Evolutionary conservation across 192 early-diverging fungal genomes (phyloP), one percentile per base, ranked within the genome.

Genomic region (Thamnidium elegans): DNA sequence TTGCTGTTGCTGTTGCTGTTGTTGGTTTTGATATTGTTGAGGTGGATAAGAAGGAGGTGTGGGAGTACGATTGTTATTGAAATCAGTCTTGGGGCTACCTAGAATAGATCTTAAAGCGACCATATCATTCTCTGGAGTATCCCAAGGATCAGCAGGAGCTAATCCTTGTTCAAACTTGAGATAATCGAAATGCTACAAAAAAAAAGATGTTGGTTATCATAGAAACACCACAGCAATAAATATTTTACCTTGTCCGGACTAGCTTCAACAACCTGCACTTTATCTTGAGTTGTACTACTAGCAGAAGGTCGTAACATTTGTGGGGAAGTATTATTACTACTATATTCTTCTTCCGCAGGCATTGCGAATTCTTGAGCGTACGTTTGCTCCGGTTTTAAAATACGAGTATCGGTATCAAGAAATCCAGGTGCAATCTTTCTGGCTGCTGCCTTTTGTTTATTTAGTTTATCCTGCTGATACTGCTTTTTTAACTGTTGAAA

Each of bases 161-260:
- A 87, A 66, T 43, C 82, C 84, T 61, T 88, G 84, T 62, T 88
- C 86, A 70, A 88, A 88, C 54, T 86, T 82, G 34, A 79, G 73
- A 68, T 74, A 86, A 58, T 85, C 76, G 36, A 87, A 69, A 20
- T 63, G 62, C 48, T 63, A 34, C 11, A 50, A 10, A 39, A 39
- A 39, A 39, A 39, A 39, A 39, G 4, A 39, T 9, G 9, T 58
- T 58, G 2, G 26, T 26, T 2, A 26, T 3, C 26, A 26, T 26
- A 26, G 1, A 26, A 26, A 26, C 26, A 26, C 26, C 26, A 26
- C 3, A 26, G 26, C 26, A 26, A 26, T 26, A 17, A 7, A 15
- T 30, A 1, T 20, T 31, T 63, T 39, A 51, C 61, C 31, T 51
- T 63, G 17, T 50, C 61, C n/a, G 60, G 44, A 17, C 30, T 34